phyloP scores from a whole-genome alignment of 306 rosid genomes.

The Quercus robur region DNA sequence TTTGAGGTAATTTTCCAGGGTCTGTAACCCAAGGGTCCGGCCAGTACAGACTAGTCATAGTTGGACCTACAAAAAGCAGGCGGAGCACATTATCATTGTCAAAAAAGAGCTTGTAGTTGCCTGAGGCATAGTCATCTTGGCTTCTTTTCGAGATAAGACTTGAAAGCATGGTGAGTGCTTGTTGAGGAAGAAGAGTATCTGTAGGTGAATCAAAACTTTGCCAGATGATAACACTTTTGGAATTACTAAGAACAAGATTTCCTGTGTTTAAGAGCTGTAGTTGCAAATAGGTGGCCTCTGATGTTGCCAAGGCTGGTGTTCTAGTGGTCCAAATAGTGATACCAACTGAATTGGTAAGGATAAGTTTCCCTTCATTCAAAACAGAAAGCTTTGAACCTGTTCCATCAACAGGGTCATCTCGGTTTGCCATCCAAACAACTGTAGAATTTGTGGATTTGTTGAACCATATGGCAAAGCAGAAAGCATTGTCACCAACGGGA shows the following conservation, averaged over 20 bases:
- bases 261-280: constrained; percentile 38
- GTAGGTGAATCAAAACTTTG: constrained; percentile 51
- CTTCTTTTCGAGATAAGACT: constrained; percentile 28
- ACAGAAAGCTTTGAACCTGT: constrained; percentile 39
- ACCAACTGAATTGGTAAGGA: constrained; percentile 37
- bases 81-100: constrained; percentile 42
- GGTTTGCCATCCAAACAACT: constrained; percentile 57
- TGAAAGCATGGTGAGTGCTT: constrained; percentile 21
- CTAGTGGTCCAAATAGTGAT: constrained; percentile 32
- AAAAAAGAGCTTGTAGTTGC: constrained; percentile 37
- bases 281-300: background rate
- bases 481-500: constrained; percentile 41
- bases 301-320: background rate
- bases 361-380: constrained; percentile 33
- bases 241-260: constrained; percentile 30
- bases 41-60: constrained; percentile 32
- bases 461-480: no score
- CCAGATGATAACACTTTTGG: constrained; percentile 31
- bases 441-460: constrained; percentile 9
- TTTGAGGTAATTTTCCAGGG: background rate
- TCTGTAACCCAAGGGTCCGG: constrained; percentile 15
- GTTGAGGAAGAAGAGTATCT: constrained; percentile 49
- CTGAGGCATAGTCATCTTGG: constrained; percentile 24
- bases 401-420: constrained; percentile 52
- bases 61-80: constrained; percentile 20